Percentiles rank a stretch among this genome's conserved stretches.
phyloP scores from a whole-genome alignment of 345 rosid genomes.

The Syzygium aqueum region DNA sequence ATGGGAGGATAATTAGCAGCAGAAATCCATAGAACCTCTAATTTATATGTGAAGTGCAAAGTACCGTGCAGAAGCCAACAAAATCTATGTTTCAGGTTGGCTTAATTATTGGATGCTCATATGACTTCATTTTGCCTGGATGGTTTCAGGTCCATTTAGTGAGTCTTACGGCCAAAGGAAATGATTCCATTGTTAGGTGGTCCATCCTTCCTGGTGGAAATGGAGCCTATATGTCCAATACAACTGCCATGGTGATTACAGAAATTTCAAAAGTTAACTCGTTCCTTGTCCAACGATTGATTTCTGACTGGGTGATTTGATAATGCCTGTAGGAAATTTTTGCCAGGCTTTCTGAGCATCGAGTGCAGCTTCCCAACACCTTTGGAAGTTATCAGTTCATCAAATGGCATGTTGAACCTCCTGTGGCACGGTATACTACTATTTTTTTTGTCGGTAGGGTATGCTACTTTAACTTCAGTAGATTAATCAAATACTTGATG shows the following conservation, averaged over 20 bases:
- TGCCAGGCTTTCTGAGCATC: constrained; percentile 54
- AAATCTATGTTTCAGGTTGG: neutral
- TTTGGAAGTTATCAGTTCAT: constrained; percentile 59
- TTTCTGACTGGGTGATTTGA: neutral
- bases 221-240: constrained; percentile 41
- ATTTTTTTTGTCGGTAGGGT: constrained; percentile 15
- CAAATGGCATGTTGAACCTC: constrained; percentile 56
- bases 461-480: neutral
- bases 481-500: neutral
- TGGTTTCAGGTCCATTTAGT: constrained; percentile 54
- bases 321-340: constrained; percentile 40
- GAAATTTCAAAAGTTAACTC: neutral
- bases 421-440: constrained; percentile 24
- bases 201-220: constrained; percentile 49
- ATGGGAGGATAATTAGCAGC: neutral
- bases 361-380: constrained; percentile 47
- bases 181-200: constrained; percentile 42
- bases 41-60: neutral
- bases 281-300: neutral
- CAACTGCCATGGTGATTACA: constrained; percentile 47
- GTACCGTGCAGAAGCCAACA: neutral
- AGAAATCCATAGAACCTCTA: neutral
- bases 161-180: constrained; percentile 51
- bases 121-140: neutral
- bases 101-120: neutral